Conservation (phyloP, 2,329 filamentous ascomycete species). For the Penicillium sp. region DNA sequence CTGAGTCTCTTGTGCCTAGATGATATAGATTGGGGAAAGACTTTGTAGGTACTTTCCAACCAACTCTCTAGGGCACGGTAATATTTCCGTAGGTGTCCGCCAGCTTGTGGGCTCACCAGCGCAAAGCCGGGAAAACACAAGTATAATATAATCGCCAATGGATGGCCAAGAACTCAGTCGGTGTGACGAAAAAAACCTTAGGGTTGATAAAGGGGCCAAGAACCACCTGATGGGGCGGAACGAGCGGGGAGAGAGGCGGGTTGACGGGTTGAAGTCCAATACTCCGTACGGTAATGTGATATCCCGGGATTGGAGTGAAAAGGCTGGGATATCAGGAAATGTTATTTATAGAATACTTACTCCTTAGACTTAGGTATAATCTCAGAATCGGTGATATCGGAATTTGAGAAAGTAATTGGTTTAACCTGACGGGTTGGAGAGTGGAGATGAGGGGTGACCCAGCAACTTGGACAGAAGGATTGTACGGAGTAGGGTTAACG, state of each 20-base stretch:
- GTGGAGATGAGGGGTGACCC: slow-evolving; percentile 8
- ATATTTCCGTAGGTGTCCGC: background rate
- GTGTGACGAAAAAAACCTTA: slow-evolving; percentile 15
- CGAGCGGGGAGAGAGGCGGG: slow-evolving; percentile 2
- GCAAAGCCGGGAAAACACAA: slow-evolving; percentile 5
- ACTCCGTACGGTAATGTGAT: background rate
- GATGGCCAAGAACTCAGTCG: slow-evolving; percentile 7
- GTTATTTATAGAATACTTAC: slow-evolving; percentile 5
- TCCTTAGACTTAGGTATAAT: background rate
- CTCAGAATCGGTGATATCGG: background rate
- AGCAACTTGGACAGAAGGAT: slow-evolving; percentile 10
- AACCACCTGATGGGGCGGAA: slow-evolving; percentile 2
- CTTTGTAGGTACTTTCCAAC: slow-evolving; percentile 5
- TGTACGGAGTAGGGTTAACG: background rate
- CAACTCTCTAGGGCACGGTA: slow-evolving; percentile 5
- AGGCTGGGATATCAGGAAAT: background rate
- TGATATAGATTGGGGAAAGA: slow-evolving; percentile 1
- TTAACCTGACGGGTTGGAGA: slow-evolving; percentile 13
- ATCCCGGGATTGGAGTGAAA: background rate
- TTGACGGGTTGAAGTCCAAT: background rate
- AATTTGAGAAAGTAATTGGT: background rate
- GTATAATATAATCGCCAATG: slow-evolving; percentile 19
- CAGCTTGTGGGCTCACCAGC: background rate
- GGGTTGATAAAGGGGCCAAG: background rate
- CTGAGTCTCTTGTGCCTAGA: background rate